phyloP scores from a whole-genome alignment of 2,329 filamentous ascomycete genomes.

The Colletotrichum sidae region DNA sequence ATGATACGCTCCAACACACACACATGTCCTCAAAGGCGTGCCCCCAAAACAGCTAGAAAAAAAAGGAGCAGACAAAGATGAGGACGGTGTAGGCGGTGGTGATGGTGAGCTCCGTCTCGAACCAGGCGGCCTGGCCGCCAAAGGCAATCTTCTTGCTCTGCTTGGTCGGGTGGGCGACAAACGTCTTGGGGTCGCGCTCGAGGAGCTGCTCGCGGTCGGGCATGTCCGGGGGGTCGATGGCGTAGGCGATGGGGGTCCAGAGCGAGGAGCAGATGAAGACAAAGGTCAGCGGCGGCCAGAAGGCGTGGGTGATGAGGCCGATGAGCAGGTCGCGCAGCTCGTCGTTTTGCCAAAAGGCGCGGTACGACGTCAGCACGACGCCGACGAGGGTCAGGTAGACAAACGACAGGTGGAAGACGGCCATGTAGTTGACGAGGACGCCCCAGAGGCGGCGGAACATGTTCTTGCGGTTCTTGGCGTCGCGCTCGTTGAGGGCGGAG shows the following conservation, averaged over 20 bases:
- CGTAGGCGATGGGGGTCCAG: slow-evolving; percentile 71
- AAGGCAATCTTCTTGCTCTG: slow-evolving; percentile 67
- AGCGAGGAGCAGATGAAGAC: slow-evolving; percentile 65
- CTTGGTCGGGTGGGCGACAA: slow-evolving; percentile 62
- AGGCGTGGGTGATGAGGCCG: slow-evolving; percentile 68
- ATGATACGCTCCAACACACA: too few species aligned
- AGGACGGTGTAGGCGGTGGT: slow-evolving; percentile 62
- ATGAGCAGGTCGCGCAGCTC: slow-evolving; percentile 56
- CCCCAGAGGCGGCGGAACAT: slow-evolving; percentile 65
- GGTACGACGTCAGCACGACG: slow-evolving; percentile 62
- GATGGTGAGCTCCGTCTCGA: slow-evolving; percentile 65
- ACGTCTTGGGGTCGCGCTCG: slow-evolving; percentile 64
- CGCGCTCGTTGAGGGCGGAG: slow-evolving; percentile 68
- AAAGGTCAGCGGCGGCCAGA: slow-evolving; percentile 72
- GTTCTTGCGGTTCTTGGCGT: slow-evolving; percentile 61
- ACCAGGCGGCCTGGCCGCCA: slow-evolving; percentile 64
- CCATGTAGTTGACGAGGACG: slow-evolving; percentile 67
- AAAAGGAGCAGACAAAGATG: slow-evolving; percentile 59
- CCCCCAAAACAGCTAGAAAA: slow-evolving; percentile 39
- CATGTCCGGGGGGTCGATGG: slow-evolving; percentile 68
- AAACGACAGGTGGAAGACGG: slow-evolving; percentile 65
- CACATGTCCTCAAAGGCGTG: too few species aligned
- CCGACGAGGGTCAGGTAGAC: slow-evolving; percentile 64
- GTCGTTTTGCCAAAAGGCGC: slow-evolving; percentile 56
- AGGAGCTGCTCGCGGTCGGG: slow-evolving; percentile 69